Conservation (phyloP, 2,329 filamentous ascomycete genomes). For the Beauveria caledonica region DNA sequence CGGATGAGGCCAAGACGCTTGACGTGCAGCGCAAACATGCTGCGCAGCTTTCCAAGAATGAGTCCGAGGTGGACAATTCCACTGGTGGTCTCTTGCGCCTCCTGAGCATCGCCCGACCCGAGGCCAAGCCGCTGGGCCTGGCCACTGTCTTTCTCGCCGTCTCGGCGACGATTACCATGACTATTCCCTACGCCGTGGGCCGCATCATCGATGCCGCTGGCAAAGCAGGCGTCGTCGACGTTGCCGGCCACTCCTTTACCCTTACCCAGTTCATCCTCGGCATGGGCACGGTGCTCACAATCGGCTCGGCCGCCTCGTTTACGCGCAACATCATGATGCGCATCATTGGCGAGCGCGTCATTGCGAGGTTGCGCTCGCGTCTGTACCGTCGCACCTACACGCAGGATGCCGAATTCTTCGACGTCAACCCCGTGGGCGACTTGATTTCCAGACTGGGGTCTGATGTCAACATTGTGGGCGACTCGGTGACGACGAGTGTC, state of each 20-base stretch:
- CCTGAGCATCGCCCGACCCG: slow-evolving; percentile 80
- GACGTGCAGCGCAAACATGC: slow-evolving; percentile 83
- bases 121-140: slow-evolving; percentile 65
- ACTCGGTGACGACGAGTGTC: slow-evolving; percentile 95
- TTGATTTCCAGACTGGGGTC: slow-evolving; percentile 91
- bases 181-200: slow-evolving; percentile 91
- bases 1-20: not conserved
- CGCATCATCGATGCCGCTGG: slow-evolving; percentile 91
- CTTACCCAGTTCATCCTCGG: slow-evolving; percentile 82
- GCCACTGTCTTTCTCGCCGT: slow-evolving; percentile 81
- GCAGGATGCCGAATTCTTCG: slow-evolving; percentile 97
- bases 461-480: slow-evolving; percentile 95
- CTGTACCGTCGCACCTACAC: slow-evolving; percentile 87
- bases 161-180: slow-evolving; percentile 93
- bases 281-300: slow-evolving; percentile 64
- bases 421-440: slow-evolving; percentile 94
- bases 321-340: slow-evolving; percentile 86
- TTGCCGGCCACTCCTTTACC: slow-evolving; percentile 72
- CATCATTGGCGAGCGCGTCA: slow-evolving; percentile 91
- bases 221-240: slow-evolving; percentile 56
- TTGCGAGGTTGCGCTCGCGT: slow-evolving; percentile 81
- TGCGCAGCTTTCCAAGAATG: slow-evolving; percentile 79
- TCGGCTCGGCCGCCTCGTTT: slow-evolving; percentile 88
- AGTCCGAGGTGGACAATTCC: slow-evolving; percentile 48
- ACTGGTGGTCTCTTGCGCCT: slow-evolving; percentile 72